A percentile compares a stretch with the other conserved stretches of the same genome.
Evolutionary conservation across 768 basidiomycete species (phyloP).

Genomic region (Leccinum boreale): DNA sequence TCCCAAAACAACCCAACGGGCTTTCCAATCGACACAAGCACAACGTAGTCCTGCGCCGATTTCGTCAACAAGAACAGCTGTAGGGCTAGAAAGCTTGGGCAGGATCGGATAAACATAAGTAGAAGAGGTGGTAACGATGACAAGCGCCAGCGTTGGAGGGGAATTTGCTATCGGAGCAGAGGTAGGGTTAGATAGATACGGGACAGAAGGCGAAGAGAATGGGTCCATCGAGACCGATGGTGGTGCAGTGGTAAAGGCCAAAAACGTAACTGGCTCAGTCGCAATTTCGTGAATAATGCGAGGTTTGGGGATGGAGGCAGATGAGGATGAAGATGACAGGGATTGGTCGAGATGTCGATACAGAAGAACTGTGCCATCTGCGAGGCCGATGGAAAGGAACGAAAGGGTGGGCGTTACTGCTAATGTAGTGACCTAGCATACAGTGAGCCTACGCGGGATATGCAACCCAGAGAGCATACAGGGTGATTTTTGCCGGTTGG

Average conservation of each 20-base stretch:
- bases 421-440: slow-evolving; percentile 63
- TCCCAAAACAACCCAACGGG: slow-evolving; percentile 78
- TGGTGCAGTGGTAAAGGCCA: slow-evolving; percentile 66
- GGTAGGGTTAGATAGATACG: slow-evolving; percentile 15
- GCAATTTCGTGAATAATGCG: slow-evolving; percentile 80
- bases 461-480: slow-evolving; percentile 34
- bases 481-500: slow-evolving; percentile 76
- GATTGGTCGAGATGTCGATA: slow-evolving; percentile 93
- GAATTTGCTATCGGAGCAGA: slow-evolving; percentile 15
- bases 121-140: slow-evolving; percentile 85
- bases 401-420: slow-evolving; percentile 75
- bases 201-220: slow-evolving; percentile 10
- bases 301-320: slow-evolving; percentile 82
- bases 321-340: slow-evolving; percentile 58
- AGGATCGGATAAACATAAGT: slow-evolving; percentile 75
- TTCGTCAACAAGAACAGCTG: slow-evolving; percentile 76
- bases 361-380: slow-evolving; percentile 88
- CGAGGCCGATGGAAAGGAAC: slow-evolving; percentile 90
- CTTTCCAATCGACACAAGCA: slow-evolving; percentile 72
- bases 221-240: slow-evolving; percentile 24
- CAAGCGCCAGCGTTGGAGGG: slow-evolving; percentile 54
- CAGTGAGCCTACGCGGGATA: not conserved
- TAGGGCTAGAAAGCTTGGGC: slow-evolving; percentile 64
- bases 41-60: slow-evolving; percentile 84
- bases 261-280: slow-evolving; percentile 87